A percentile compares a stretch with the other conserved stretches of the same genome.
phyloP scores from a whole-genome alignment of 148 eudicot genomes.

The Cornus florida region DNA sequence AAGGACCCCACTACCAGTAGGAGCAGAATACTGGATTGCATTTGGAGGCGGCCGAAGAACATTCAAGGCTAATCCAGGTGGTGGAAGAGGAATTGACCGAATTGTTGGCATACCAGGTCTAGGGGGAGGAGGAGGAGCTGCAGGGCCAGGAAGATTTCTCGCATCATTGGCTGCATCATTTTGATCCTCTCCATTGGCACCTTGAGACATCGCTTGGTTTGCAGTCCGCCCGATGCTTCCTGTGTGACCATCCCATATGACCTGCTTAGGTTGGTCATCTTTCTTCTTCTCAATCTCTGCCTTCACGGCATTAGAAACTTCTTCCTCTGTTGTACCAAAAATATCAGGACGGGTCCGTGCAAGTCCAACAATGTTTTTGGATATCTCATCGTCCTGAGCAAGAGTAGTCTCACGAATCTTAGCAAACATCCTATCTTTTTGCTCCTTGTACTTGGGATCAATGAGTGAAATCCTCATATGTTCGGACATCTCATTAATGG shows the following conservation, averaged over 20 bases:
- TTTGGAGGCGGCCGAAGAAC: constrained; percentile 56
- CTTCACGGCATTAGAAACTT: constrained; percentile 84
- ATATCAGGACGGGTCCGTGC: constrained; percentile 86
- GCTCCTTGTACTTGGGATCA: constrained; percentile 89
- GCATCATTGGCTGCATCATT: constrained; percentile 42
- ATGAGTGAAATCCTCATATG: constrained; percentile 86
- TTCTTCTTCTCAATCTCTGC: constrained; percentile 84
- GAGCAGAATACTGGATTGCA: constrained; percentile 46
- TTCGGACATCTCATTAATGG: constrained; percentile 77
- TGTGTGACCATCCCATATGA: constrained; percentile 88
- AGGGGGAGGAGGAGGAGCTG: constrained; percentile 63
- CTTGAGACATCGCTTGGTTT: constrained; percentile 78
- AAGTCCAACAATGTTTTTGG: constrained; percentile 76
- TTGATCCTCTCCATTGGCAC: constrained; percentile 49
- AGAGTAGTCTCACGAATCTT: constrained; percentile 84
- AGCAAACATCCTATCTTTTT: constrained; percentile 88
- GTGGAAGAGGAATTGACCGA: constrained; percentile 70
- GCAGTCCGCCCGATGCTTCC: constrained; percentile 89
- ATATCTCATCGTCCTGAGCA: constrained; percentile 78
- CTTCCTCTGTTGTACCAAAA: constrained; percentile 87
- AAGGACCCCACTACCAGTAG: constrained; percentile 36
- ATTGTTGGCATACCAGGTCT: constrained; percentile 56
- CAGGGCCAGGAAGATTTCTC: constrained; percentile 65
- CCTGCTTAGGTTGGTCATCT: constrained; percentile 88
- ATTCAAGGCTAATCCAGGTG: constrained; percentile 61